These are phyloP conservation scores for Pyrus pyrifolia DNA, from an alignment of 306 rosid species.

Conservation along the genomic window DNA sequence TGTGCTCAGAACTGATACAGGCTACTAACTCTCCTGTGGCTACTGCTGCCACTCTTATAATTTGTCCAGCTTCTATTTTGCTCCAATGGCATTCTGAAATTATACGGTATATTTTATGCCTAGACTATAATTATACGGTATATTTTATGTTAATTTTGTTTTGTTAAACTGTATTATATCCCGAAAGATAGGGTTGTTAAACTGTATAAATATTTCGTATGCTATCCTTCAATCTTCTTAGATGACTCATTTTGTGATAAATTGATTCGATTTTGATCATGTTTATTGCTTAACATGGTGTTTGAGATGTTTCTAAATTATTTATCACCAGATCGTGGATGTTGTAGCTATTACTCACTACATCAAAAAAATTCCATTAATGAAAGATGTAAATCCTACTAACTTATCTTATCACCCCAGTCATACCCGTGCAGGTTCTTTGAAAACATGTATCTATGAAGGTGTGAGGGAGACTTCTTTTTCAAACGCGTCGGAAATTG, in stretches of 20 bases:
- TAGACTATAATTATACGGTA: conserved; percentile 52
- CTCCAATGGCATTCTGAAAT: conserved; percentile 93
- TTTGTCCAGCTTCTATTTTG: conserved; percentile 89
- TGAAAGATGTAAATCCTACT: conserved; percentile 1
- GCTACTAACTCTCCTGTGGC: conserved; percentile 75
- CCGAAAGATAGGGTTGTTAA: background rate
- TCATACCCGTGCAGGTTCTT: conserved; percentile 75
- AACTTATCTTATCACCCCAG: conserved; percentile 41
- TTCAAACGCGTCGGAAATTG: conserved; percentile 41
- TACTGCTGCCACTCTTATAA: conserved; percentile 90
- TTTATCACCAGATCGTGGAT: background rate
- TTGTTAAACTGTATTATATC: background rate
- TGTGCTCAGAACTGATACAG: conserved; percentile 74
- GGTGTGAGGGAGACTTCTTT: conserved; percentile 70
- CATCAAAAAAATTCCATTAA: too few species aligned
- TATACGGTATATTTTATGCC: conserved; percentile 44
- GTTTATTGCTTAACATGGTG: background rate
- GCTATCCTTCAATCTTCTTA: background rate
- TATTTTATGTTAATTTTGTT: background rate
- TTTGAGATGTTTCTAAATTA: background rate
- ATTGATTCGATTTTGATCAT: background rate
- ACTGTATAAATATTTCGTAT: background rate
- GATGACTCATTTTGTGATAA: background rate
- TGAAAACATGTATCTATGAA: conserved; percentile 72
- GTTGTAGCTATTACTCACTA: background rate